Base-by-base conservation (phyloP, 371 early-diverging fungal species). In the Mortierella sp. region DNA sequence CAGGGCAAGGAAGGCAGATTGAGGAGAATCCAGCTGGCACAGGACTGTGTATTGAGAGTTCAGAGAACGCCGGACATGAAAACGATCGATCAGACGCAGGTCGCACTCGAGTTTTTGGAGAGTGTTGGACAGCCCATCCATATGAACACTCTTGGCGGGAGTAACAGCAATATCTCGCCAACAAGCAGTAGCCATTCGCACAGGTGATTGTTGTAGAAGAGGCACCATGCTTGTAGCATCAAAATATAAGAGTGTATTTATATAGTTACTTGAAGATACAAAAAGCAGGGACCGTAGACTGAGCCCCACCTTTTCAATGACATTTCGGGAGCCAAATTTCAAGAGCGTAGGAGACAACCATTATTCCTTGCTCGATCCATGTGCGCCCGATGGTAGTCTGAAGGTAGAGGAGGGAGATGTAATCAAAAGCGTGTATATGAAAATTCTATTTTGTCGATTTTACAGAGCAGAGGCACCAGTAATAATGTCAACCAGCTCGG, bases 401-500 rank as follows among this genome's bases (percentile, higher is more conserved):
- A 61, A 54, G 62, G 62, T 37, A 47, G 39, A 46, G 52, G 51
- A 52, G 47, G n/a, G 37, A 34, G 37, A 34, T n/a, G n/a, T n/a
- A n/a, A n/a, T n/a, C n/a, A n/a, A n/a, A n/a, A n/a, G n/a, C n/a
- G n/a, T n/a, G n/a, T n/a, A n/a, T n/a, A n/a, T n/a, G n/a, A n/a
- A n/a, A n/a, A n/a, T n/a, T n/a, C n/a, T n/a, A n/a, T n/a, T n/a
- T n/a, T n/a, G n/a, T 28, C 21, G n/a, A n/a, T n/a, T 68, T 75
- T 75, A 75, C 39, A 75, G 63, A 49, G 75, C 75, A 60, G 75
- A 75, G 44, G 75, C 75, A 56, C 75, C 75, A 42, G 75, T 75
- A 60, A 75, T 75, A 75, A 75, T 75, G 64, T 75, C 75, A 37
- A 75, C 64, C 75, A 75, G 64, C 69, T 75, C 75, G 49, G 75